Conservation (phyloP, 176 grass and related monocot species). For the Puya raimondii region DNA sequence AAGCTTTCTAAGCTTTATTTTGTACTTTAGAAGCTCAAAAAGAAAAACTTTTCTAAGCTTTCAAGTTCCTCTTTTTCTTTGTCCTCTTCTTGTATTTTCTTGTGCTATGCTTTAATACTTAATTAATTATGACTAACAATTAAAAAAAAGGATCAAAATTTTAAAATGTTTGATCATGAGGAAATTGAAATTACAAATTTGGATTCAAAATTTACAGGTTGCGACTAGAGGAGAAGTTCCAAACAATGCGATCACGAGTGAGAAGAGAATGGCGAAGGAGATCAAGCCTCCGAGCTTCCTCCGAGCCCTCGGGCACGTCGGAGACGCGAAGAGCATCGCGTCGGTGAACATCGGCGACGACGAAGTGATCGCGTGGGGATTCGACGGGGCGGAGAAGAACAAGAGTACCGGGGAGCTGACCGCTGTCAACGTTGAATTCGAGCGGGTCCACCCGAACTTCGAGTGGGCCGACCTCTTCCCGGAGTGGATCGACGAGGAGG, state of each 20-base stretch:
- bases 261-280: constrained; percentile 46
- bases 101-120: too few species aligned
- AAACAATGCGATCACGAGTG: neutral
- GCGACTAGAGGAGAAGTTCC: neutral
- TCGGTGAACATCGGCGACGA: constrained; percentile 60
- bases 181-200: too few species aligned
- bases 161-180: too few species aligned
- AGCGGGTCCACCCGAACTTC: constrained; percentile 41
- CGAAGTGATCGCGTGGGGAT: constrained; percentile 36
- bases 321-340: constrained; percentile 39
- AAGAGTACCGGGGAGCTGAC: neutral
- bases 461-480: constrained; percentile 75
- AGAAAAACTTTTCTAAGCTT: too few species aligned
- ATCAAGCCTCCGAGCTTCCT: constrained; percentile 42
- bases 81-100: too few species aligned
- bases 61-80: too few species aligned
- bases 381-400: constrained; percentile 28
- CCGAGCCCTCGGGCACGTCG: constrained; percentile 1
- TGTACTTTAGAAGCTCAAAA: too few species aligned
- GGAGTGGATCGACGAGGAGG: constrained; percentile 92
- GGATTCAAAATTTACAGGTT: too few species aligned
- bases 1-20: too few species aligned
- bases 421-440: constrained; percentile 33
- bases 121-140: too few species aligned
- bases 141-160: too few species aligned